Evolutionary conservation across 164 flowering plant species (phyloP).

Genomic region (Kingdonia uniflora): DNA sequence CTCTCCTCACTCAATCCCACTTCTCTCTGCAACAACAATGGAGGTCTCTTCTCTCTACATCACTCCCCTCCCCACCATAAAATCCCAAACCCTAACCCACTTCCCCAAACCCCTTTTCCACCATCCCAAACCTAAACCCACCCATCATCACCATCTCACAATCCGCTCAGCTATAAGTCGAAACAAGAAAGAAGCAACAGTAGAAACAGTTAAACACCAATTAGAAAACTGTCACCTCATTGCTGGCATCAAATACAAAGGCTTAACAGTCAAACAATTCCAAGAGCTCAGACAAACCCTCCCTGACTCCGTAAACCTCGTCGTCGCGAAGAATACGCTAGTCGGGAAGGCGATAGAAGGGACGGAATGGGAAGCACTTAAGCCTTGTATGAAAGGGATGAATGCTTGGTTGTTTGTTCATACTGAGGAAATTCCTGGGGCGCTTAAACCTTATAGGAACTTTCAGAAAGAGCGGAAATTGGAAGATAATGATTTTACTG

Average conservation of each 20-base stretch:
- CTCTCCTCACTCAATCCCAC: slow-evolving; percentile 1
- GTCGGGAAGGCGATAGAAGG: slow-evolving; percentile 83
- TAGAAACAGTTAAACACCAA: slow-evolving; percentile 51
- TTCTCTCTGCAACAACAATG: slow-evolving; percentile 23
- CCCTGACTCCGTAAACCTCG: slow-evolving; percentile 52
- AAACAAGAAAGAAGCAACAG: slow-evolving; percentile 78
- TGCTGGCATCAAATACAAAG: slow-evolving; percentile 82
- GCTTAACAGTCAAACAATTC: slow-evolving; percentile 79
- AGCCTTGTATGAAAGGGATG: slow-evolving; percentile 98
- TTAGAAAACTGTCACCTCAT: slow-evolving; percentile 73
- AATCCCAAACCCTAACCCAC: slow-evolving; percentile 23
- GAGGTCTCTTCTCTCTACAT: slow-evolving; percentile 38
- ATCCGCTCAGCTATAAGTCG: slow-evolving; percentile 68
- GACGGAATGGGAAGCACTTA: slow-evolving; percentile 72
- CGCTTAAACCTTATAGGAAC: slow-evolving; percentile 65
- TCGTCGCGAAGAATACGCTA: slow-evolving; percentile 84
- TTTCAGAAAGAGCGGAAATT: slow-evolving; percentile 83
- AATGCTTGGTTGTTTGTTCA: slow-evolving; percentile 91
- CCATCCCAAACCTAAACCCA: slow-evolving; percentile 5
- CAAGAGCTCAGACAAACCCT: slow-evolving; percentile 55
- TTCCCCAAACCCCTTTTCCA: slow-evolving; percentile 25
- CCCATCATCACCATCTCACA: slow-evolving; percentile 9
- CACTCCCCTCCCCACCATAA: slow-evolving; percentile 15
- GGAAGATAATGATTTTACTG: slow-evolving; percentile 73
- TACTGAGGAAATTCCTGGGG: slow-evolving; percentile 75